Conservation (phyloP, 139 green algal species). For the Dunaliella sp. region DNA sequence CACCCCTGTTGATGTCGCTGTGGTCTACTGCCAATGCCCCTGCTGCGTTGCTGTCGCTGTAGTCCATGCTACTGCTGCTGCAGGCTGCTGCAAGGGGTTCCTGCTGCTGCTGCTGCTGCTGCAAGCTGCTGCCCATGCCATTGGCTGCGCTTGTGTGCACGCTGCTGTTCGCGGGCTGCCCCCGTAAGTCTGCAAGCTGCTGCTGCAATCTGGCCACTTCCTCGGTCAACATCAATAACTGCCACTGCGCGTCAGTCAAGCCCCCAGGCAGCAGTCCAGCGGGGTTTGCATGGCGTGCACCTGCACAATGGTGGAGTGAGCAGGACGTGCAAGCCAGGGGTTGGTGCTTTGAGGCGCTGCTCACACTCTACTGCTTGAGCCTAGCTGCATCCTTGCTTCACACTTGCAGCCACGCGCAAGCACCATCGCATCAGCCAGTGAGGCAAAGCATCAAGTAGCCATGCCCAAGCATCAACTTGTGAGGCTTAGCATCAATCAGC, state of each 20-base stretch:
- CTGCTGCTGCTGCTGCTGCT: neutral
- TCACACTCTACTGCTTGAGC: too few relatives aligned
- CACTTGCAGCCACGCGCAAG: too few relatives aligned
- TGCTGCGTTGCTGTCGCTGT: neutral
- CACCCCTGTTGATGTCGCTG: neutral
- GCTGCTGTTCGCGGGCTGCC: neutral
- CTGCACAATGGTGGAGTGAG: too few relatives aligned
- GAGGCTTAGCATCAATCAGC: too few relatives aligned
- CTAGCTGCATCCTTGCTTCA: too few relatives aligned
- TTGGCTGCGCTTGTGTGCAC: neutral
- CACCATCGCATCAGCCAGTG: too few relatives aligned
- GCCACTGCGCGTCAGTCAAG: conserved; percentile 30
- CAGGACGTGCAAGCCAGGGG: too few relatives aligned
- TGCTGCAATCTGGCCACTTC: neutral
- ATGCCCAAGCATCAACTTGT: too few relatives aligned
- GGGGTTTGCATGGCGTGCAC: too few relatives aligned
- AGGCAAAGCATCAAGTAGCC: too few relatives aligned
- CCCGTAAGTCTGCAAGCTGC: neutral
- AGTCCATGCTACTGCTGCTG: neutral
- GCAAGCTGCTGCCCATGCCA: neutral
- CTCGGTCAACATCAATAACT: conserved; percentile 33
- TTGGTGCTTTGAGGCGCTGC: too few relatives aligned
- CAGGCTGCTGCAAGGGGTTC: neutral
- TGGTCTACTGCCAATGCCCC: neutral
- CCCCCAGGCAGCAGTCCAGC: conserved; percentile 6